phyloP scores from a whole-genome alignment of 352 stramenopile genomes.

The Pythium insidiosum region DNA sequence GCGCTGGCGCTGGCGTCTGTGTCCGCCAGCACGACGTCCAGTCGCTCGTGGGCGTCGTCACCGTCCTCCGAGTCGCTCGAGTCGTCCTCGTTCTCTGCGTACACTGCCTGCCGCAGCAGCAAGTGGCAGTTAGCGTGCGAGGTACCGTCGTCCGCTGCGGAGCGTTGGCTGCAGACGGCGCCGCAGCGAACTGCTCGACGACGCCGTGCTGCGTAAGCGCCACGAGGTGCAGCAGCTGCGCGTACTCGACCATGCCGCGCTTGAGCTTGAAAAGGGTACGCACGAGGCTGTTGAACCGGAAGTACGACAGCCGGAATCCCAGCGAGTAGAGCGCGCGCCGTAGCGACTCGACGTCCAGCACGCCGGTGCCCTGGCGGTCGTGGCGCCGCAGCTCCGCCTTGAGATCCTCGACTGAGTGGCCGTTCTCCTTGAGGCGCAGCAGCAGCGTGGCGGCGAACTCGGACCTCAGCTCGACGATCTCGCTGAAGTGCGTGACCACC shows the following conservation, averaged over 20 bases:
- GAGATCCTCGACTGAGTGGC: background rate
- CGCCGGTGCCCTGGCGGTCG: conserved; percentile 1
- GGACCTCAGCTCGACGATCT: conserved; percentile 6
- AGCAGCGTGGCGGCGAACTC: conserved; percentile 10
- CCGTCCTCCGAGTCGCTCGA: too few relatives aligned
- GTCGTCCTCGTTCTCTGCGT: too few relatives aligned
- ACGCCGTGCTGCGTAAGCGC: background rate
- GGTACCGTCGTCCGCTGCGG: too few relatives aligned
- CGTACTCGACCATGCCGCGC: conserved; percentile 6
- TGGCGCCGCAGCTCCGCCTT: conserved; percentile 1
- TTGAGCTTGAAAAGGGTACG: conserved; percentile 10
- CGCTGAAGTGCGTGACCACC: conserved; percentile 12
- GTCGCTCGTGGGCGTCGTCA: too few relatives aligned
- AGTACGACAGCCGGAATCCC: conserved; percentile 16
- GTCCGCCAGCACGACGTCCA: too few relatives aligned
- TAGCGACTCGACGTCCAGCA: conserved; percentile 9
- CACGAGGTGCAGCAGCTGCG: background rate
- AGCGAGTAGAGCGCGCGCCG: conserved; percentile 5
- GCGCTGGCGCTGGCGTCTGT: too few relatives aligned
- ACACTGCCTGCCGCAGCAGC: too few relatives aligned
- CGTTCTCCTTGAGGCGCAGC: conserved; percentile 1
- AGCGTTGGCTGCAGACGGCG: background rate
- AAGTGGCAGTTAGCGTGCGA: too few relatives aligned
- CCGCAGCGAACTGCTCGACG: background rate
- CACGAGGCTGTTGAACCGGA: conserved; percentile 17